phyloP scores from a whole-genome alignment of 2,329 filamentous ascomycete genomes.

The Alternaria brassicae region DNA sequence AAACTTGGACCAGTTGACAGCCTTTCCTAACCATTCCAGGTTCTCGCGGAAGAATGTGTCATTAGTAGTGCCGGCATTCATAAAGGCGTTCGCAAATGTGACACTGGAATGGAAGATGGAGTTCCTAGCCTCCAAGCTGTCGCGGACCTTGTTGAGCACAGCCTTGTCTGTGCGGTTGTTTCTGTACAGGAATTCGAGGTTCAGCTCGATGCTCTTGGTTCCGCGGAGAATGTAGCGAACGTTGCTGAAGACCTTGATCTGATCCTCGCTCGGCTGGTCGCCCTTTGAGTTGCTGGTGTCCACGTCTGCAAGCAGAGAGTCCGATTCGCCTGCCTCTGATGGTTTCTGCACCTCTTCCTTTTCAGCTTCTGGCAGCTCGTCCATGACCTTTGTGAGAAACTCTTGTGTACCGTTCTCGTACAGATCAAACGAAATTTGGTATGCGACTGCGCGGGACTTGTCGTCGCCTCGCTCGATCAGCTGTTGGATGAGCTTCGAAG shows the following conservation, averaged over 20 bases:
- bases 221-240: conserved; percentile 76
- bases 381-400: conserved; percentile 88
- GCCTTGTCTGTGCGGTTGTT: conserved; percentile 92
- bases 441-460: conserved; percentile 82
- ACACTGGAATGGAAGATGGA: conserved; percentile 98
- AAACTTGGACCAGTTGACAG: conserved; percentile 99
- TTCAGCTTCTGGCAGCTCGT: conserved; percentile 68
- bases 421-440: conserved; percentile 96
- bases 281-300: conserved; percentile 60
- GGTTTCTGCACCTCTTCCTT: conserved; percentile 55
- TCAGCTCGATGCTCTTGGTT: conserved; percentile 91
- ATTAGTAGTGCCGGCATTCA: conserved; percentile 98
- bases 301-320: conserved; percentile 64
- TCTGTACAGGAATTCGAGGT: conserved; percentile 94
- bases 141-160: conserved; percentile 94
- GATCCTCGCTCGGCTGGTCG: conserved; percentile 56
- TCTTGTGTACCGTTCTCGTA: conserved; percentile 99
- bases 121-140: conserved; percentile 93
- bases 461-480: conserved; percentile 81
- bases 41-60: conserved; percentile 99
- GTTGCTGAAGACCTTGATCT: conserved; percentile 62
- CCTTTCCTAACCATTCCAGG: conserved; percentile 96
- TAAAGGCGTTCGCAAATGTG: conserved; percentile 97
- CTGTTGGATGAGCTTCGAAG: conserved; percentile 81
- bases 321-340: conserved; percentile 63